Evolutionary conservation across 1,139 yeast species (phyloP).

Genomic region (Taiozyma onychis): DNA sequence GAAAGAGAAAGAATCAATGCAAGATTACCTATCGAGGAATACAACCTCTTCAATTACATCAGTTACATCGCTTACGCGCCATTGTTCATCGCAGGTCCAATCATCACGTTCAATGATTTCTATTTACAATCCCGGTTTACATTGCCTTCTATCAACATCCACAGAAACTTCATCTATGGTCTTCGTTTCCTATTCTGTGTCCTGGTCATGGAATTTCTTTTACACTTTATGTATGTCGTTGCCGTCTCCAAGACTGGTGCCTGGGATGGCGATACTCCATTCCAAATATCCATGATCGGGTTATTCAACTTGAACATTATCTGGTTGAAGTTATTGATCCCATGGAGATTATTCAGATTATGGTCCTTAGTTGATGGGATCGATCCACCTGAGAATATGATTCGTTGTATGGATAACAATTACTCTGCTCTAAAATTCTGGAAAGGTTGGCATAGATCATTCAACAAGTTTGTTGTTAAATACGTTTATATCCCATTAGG

Average conservation of each 20-base stretch:
- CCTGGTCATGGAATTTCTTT: constrained; percentile 78
- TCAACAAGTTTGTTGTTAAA: constrained; percentile 82
- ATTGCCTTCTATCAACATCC: constrained; percentile 46
- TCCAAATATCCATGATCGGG: constrained; percentile 93
- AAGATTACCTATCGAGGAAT: constrained; percentile 55
- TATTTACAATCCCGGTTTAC: constrained; percentile 52
- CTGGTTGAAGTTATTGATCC: constrained; percentile 88
- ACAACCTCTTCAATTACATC: constrained; percentile 56
- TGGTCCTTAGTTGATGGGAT: constrained; percentile 91
- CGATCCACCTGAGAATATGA: constrained; percentile 98
- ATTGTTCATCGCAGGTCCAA: constrained; percentile 90
- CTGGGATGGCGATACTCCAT: constrained; percentile 86
- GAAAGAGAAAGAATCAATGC: constrained; percentile 68
- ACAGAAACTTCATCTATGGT: constrained; percentile 57
- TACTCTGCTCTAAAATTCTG: constrained; percentile 91
- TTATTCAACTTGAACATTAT: constrained; percentile 82
- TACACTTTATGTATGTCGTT: constrained; percentile 88
- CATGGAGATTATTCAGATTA: constrained; percentile 92
- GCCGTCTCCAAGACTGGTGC: constrained; percentile 85
- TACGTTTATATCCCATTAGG: constrained; percentile 87
- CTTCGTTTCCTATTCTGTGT: constrained; percentile 66
- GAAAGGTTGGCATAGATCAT: constrained; percentile 99
- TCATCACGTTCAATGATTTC: constrained; percentile 87
- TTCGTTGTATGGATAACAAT: constrained; percentile 91
- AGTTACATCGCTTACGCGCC: constrained; percentile 85